Conservation (phyloP, 495 filamentous ascomycete species). For the Lasiosphaeriaceae sp. region DNA sequence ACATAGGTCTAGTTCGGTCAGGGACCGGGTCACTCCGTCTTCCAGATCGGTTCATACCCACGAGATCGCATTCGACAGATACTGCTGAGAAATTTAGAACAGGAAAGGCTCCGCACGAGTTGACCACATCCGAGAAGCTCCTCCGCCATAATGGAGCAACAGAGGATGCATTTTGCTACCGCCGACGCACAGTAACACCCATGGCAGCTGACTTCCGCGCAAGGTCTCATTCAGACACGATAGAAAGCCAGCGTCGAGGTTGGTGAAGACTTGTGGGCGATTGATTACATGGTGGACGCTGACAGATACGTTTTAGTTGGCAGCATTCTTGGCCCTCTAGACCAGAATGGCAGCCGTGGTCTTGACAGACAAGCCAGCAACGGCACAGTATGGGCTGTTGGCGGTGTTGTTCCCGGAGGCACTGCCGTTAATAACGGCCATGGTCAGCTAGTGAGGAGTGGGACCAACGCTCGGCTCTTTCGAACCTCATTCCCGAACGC, state of each 20-base stretch:
- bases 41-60: conserved; percentile 70
- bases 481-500: conserved; percentile 59
- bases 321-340: conserved; percentile 33
- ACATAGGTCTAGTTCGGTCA: conserved; percentile 8
- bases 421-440: conserved; percentile 56
- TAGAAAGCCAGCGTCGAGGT: conserved; percentile 27
- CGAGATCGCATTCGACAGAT: conserved; percentile 37
- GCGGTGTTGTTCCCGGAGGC: conserved; percentile 57
- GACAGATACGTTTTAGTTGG: conserved; percentile 19
- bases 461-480: conserved; percentile 73
- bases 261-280: neutral
- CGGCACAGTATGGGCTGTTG: conserved; percentile 78
- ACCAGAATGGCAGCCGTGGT: conserved; percentile 18
- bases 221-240: conserved; percentile 29
- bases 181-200: conserved; percentile 36
- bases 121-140: conserved; percentile 59
- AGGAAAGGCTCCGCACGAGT: conserved; percentile 56
- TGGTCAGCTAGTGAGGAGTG: conserved; percentile 59
- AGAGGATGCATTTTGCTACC: conserved; percentile 64
- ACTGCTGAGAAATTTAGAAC: conserved; percentile 57
- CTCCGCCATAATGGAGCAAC: conserved; percentile 53
- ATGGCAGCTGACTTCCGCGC: conserved; percentile 18
- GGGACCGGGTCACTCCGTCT: conserved; percentile 16
- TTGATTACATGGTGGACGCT: neutral
- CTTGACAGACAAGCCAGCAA: conserved; percentile 51